phyloP scores from a whole-genome alignment of 768 basidiomycete species.

The Agrocybe pediades region DNA sequence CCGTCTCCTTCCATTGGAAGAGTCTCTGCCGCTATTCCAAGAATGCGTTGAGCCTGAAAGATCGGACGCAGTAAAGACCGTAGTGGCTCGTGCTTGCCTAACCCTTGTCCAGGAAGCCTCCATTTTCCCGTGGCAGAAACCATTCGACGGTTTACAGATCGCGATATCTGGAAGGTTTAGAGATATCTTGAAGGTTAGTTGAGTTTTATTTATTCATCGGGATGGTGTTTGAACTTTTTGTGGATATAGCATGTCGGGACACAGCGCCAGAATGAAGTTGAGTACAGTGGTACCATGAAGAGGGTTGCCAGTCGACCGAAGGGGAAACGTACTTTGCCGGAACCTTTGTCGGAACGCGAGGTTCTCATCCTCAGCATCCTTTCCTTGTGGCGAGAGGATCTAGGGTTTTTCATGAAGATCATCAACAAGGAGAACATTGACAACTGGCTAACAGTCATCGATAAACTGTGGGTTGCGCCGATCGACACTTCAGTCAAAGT shows the following conservation, averaged over 20 bases:
- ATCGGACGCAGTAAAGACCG: constrained; percentile 79
- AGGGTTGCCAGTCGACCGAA: constrained; percentile 60
- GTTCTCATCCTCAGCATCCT: constrained; percentile 70
- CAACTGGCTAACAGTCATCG: constrained; percentile 46
- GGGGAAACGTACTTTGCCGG: constrained; percentile 52
- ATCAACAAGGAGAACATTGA: constrained; percentile 41
- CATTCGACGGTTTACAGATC: constrained; percentile 49
- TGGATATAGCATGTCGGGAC: constrained; percentile 44
- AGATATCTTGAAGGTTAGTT: constrained; percentile 54
- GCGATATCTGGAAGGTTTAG: constrained; percentile 50
- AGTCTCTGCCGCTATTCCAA: constrained; percentile 60
- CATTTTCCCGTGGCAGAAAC: constrained; percentile 57
- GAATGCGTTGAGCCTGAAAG: constrained; percentile 75
- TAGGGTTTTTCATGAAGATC: constrained; percentile 54
- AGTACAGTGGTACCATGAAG: constrained; percentile 55
- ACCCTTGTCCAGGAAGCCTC: constrained; percentile 65
- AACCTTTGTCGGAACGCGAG: constrained; percentile 69
- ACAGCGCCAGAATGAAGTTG: constrained; percentile 60
- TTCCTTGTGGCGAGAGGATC: constrained; percentile 64
- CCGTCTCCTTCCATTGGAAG: constrained; percentile 66
- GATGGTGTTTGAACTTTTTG: too few species aligned
- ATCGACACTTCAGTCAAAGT: constrained; percentile 68
- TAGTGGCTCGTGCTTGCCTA: constrained; percentile 72
- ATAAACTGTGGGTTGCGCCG: constrained; percentile 63
- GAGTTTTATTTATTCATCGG: background rate